These are phyloP conservation scores for Scenedesmus sp. DNA, from an alignment of 163 green algal genomes.

Conservation along the genomic window DNA sequence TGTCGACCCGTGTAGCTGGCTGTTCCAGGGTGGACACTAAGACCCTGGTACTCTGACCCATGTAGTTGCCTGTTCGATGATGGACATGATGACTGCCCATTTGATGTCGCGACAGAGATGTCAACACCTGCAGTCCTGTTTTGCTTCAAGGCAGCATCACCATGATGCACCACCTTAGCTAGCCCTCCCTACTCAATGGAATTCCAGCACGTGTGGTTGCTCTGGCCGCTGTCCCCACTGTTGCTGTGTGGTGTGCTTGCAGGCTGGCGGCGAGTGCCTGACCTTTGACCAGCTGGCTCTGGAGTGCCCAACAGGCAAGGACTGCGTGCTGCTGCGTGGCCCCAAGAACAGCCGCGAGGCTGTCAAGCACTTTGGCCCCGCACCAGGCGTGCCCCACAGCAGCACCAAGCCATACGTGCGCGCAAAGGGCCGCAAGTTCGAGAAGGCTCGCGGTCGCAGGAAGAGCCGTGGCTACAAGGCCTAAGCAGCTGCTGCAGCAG, in stretches of 20 bases:
- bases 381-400: conserved; percentile 93
- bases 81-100: too few relatives aligned
- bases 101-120: too few relatives aligned
- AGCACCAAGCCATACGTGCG: conserved; percentile 98
- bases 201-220: background rate
- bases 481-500: conserved; percentile 71
- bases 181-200: too few relatives aligned
- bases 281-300: conserved; percentile 99
- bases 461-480: conserved; percentile 97
- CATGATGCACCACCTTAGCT: too few relatives aligned
- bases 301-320: conserved; percentile 90
- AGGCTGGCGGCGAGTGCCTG: conserved; percentile 97
- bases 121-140: too few relatives aligned
- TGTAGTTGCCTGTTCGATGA: too few relatives aligned
- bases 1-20: too few relatives aligned
- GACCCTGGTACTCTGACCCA: too few relatives aligned
- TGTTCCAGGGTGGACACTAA: too few relatives aligned
- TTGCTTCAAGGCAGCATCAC: too few relatives aligned
- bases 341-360: conserved; percentile 97
- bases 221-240: background rate
- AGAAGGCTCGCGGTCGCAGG: conserved; percentile 96
- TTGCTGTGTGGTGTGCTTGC: conserved; percentile 22
- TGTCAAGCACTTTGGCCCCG: conserved; percentile 97
- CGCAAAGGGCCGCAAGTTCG: conserved; percentile 98
- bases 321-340: conserved; percentile 96